phyloP scores from a whole-genome alignment of 257 asterid species.

The Rhazya stricta region DNA sequence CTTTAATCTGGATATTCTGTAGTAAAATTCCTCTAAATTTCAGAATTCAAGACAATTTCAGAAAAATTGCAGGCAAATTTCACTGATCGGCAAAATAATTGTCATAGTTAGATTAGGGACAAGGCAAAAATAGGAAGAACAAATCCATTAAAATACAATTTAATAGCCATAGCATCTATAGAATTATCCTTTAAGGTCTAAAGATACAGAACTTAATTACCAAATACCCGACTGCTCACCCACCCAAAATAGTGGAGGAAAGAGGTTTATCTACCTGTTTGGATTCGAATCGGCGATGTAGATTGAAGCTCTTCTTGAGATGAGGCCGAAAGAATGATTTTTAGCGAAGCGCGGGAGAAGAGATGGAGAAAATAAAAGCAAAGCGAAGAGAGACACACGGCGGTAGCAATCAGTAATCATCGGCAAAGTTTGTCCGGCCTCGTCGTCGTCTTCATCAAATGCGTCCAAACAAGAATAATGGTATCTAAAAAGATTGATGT shows the following conservation, averaged over 20 bases:
- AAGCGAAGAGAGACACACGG: background rate
- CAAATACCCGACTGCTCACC: background rate
- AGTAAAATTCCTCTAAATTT: background rate
- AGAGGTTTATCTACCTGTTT: background rate
- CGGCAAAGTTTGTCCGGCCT: slow-evolving; percentile 32
- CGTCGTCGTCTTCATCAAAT: slow-evolving; percentile 27
- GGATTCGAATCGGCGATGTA: slow-evolving; percentile 6
- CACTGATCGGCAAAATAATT: slow-evolving; percentile 1
- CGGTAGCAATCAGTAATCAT: slow-evolving; percentile 17
- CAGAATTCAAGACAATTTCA: background rate
- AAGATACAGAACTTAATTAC: background rate
- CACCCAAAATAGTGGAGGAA: background rate
- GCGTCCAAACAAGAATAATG: slow-evolving; percentile 20
- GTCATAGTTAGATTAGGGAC: background rate
- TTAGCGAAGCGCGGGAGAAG: background rate
- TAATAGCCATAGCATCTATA: too few relatives aligned
- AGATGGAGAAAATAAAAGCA: slow-evolving; percentile 14
- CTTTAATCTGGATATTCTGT: too few relatives aligned
- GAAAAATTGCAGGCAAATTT: background rate
- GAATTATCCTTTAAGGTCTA: background rate
- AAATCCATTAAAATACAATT: too few relatives aligned
- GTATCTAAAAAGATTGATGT: background rate
- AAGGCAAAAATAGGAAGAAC: background rate
- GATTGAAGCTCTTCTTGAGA: slow-evolving; percentile 4
- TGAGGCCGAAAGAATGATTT: background rate